These are phyloP conservation scores for Chenopodium album DNA, from an alignment of 148 eudicot genomes.

Conservation along the genomic window DNA sequence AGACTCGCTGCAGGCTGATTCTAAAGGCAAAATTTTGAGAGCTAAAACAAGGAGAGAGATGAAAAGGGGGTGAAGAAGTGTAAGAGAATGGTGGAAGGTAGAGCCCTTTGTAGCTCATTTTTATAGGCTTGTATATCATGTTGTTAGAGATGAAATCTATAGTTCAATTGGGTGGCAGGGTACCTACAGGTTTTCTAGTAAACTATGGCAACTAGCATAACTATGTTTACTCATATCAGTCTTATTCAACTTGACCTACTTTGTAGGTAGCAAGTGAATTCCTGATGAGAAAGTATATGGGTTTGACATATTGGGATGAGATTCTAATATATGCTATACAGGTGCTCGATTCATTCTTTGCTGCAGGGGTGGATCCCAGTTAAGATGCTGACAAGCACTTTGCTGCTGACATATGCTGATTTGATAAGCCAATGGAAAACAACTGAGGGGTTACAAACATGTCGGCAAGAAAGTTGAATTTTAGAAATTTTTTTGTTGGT, in stretches of 20 bases:
- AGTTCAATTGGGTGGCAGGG: not conserved
- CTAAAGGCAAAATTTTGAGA: not conserved
- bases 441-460: constrained; percentile 1
- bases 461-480: not conserved
- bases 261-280: constrained; percentile 6
- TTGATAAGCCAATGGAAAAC: constrained; percentile 9
- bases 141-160: not conserved
- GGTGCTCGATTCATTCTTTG: constrained; percentile 12
- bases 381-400: constrained; percentile 4
- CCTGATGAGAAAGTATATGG: constrained; percentile 6
- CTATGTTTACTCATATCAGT: not conserved
- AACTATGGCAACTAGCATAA: not conserved
- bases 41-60: not conserved
- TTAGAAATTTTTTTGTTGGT: not conserved
- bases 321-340: constrained; percentile 4
- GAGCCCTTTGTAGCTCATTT: not conserved
- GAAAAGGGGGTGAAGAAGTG: not conserved
- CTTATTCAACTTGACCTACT: not conserved
- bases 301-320: not conserved
- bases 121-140: not conserved
- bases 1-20: not conserved
- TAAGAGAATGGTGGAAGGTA: not conserved
- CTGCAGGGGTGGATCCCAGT: constrained; percentile 13
- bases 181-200: not conserved
- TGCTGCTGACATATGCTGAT: constrained; percentile 1